Evolutionary conservation across 805 yeast species (phyloP), one percentile per base, ranked within the genome.

Genomic region (Metschnikowia lochheadii): DNA sequence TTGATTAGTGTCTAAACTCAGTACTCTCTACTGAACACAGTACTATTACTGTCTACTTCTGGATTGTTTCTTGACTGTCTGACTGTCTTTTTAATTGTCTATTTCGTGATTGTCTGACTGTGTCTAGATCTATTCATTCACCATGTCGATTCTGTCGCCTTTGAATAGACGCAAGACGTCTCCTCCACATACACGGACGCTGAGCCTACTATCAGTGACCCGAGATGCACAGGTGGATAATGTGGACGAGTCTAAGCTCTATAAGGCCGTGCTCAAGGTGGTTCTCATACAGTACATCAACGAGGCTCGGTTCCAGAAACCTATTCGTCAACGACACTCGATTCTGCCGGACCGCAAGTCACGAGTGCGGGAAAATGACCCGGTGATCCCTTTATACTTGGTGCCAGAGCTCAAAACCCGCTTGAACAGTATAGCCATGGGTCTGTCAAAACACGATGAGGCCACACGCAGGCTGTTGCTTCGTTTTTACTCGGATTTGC

Each of bases 401-500:
- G 61, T 69, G 3, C 46, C 62, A 3, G 60, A 57, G 56, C 59
- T 83, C 37, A 80, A 78, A 60, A 62, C 60, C 4, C 63, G 67
- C 29, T 67, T 82, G 47, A 68, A 73, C 48, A 56, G 64, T 15
- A 70, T 83, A 1, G 80, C 85, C 20, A 68, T 81, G 68, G 72
- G 75, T 26, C 65, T 60, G 14, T 51, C 63, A 8, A 49, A 62
- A 23, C 60, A 69, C 38, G 81, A 79, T 46, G 81, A 77, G 5
- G 66, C 76, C 49, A 75, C 84, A 11, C 72, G 87, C 53, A 69
- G 86, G 34, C 77, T 84, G 46, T 71, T 84, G 42, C 64, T 86
- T 23, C 78, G 87, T 23, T 75, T 85, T 50, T 85, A 86, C 63
- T 83, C 82, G 49, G 84, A 82, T 41, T 57, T 82, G 29, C 67